A percentile compares a stretch with the other conserved stretches of the same genome.
phyloP scores from a whole-genome alignment of 495 filamentous ascomycete genomes.

The Hypoxylon rickii region DNA sequence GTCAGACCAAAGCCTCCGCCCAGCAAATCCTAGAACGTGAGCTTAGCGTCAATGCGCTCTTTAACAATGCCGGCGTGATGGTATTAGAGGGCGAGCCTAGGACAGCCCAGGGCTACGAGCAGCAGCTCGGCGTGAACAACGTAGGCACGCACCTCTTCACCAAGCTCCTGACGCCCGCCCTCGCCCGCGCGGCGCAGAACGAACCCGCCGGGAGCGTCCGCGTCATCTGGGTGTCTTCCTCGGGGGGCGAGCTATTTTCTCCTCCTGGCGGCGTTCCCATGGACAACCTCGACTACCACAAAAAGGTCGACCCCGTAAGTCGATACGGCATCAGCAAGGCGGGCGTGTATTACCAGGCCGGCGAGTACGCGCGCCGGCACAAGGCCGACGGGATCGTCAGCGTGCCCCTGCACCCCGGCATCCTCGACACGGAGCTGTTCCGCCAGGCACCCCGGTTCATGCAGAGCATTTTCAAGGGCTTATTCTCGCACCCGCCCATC shows the following conservation, averaged over 20 bases:
- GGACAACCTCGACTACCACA: conserved; percentile 40
- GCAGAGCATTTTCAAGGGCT: not conserved
- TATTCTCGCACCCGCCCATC: conserved; percentile 12
- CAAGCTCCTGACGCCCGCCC: conserved; percentile 49
- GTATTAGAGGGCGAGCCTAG: not conserved
- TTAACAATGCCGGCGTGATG: conserved; percentile 23
- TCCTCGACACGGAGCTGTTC: conserved; percentile 11
- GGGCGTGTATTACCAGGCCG: conserved; percentile 36
- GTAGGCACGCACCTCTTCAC: conserved; percentile 48
- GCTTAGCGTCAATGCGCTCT: conserved; percentile 28
- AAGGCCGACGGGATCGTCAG: conserved; percentile 31
- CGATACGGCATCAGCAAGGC: conserved; percentile 47
- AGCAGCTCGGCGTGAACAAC: conserved; percentile 45
- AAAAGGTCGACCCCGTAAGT: not conserved
- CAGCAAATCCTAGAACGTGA: conserved; percentile 22
- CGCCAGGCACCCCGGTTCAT: not conserved
- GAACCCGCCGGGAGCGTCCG: conserved; percentile 41
- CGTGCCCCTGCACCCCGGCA: conserved; percentile 45
- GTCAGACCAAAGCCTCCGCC: conserved; percentile 18
- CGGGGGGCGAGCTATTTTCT: conserved; percentile 18
- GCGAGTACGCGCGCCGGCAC: conserved; percentile 39
- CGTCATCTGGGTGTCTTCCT: conserved; percentile 48
- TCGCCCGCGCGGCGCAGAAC: conserved; percentile 41
- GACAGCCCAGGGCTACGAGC: conserved; percentile 44
- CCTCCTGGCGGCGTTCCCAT: conserved; percentile 37